Conservation (phyloP, 148 eudicot species). For the Rhododendron kiyosumense region DNA sequence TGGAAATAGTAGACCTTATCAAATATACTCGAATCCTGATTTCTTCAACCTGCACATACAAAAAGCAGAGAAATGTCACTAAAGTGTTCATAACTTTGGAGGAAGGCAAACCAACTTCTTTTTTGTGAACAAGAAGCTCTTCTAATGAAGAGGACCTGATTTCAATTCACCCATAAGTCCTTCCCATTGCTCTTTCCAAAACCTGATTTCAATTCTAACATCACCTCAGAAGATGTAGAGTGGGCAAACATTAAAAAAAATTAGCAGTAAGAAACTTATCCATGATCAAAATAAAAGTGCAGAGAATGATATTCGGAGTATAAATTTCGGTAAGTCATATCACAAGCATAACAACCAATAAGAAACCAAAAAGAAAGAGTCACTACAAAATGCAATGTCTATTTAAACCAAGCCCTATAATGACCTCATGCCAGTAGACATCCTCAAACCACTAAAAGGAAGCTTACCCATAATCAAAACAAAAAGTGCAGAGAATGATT, state of each 20-base stretch:
- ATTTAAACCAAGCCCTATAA: background rate
- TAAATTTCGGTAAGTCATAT: background rate
- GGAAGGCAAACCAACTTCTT: background rate
- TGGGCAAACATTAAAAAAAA: background rate
- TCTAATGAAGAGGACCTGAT: too few species aligned
- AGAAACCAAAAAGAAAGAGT: background rate
- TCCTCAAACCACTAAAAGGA: slow-evolving; percentile 46
- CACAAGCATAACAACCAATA: background rate
- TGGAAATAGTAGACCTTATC: too few species aligned
- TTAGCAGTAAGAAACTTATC: too few species aligned
- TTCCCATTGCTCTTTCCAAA: too few species aligned
- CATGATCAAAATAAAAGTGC: background rate
- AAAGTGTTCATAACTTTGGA: background rate
- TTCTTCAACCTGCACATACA: slow-evolving; percentile 74
- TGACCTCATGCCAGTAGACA: slow-evolving; percentile 73
- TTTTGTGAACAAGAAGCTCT: background rate
- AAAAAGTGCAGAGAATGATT: too few species aligned
- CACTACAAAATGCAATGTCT: background rate
- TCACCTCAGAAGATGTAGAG: too few species aligned
- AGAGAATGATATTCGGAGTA: background rate
- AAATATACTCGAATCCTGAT: too few species aligned
- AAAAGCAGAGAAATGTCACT: background rate
- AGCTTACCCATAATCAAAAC: too few species aligned
- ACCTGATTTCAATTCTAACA: too few species aligned
- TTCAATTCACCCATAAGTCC: too few species aligned